Base-by-base conservation (phyloP, 1,284 basidiomycete species). In the Moesziomyces sp. region DNA sequence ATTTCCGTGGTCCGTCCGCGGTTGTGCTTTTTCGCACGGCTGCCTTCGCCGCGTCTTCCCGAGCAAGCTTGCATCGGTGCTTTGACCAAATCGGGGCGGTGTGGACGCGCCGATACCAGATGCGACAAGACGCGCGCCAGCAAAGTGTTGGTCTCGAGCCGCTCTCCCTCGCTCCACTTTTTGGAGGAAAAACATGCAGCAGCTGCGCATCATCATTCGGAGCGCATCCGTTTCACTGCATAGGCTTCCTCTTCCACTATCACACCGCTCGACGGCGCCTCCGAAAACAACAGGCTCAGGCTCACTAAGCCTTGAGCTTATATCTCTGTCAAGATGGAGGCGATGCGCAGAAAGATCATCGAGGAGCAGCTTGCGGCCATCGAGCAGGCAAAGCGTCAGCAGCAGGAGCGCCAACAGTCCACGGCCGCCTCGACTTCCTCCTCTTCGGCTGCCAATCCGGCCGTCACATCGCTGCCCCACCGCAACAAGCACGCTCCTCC, bases 401-500 rank as follows among this genome's bases (percentile, higher is more conserved):
- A 52, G 24, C 23, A 42, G 35, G 40, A 42, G 24, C 52, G 46
- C 23, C 23, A 55, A n/a, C 44, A 46, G 34, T 28, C 26, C 26
- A 28, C 54, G 9, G 19, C 16, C n/a, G 30, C 49, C 40, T 48
- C 66, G 26, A 42, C 57, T 9, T 49, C 57, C 23, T 51, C 58
- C 6, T 35, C 53, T 30, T 23, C 46, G 4, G 9, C 13, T 9
- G 24, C 19, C 10, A 59, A 61, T 46, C 54, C 70, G 3, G 65
- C 58, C 24, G 59, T 74, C 57, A 49, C 72, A 9, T 66, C 62
- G 3, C 26, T 74, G 11, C 55, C 72, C 5, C 66, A 58, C 23
- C 66, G 72, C 30, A 66, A 74, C 56, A 74, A 74, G 59, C 72
- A 74, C 34, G 66, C 66, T 4, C 55, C 72, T 46, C 72, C 72